Conservation (phyloP, 1,284 basidiomycete species). For the Fomitopsis pinicola region DNA sequence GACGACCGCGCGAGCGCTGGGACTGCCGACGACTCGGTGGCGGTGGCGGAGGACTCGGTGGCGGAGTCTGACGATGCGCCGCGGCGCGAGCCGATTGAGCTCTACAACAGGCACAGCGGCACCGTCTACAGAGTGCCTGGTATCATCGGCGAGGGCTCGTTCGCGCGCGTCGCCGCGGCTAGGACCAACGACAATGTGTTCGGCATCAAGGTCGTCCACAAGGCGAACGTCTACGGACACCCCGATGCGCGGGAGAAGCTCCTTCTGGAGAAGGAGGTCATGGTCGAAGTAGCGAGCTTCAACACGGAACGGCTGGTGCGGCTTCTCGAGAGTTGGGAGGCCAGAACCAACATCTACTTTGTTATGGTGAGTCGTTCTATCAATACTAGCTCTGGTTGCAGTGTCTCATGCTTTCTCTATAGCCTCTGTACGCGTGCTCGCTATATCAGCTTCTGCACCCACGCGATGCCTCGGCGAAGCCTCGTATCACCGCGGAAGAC, state of each 20-base stretch:
- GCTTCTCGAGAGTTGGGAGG: constrained; percentile 19
- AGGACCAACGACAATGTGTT: background rate
- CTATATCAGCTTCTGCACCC: no score
- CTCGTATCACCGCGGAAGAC: no score
- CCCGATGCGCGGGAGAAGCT: background rate
- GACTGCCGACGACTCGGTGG: no score
- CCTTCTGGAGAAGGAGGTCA: background rate
- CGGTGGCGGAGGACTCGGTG: no score
- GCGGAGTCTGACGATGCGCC: background rate
- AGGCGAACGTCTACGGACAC: background rate
- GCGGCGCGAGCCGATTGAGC: background rate
- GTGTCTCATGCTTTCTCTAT: background rate
- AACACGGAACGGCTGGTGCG: background rate
- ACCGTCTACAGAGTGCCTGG: background rate
- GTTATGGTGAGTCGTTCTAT: constrained; percentile 18
- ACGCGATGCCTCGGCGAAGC: no score
- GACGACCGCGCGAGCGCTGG: no score
- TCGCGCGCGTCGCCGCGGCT: background rate
- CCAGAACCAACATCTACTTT: constrained; percentile 17
- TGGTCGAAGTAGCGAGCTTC: background rate
- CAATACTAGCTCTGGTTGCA: background rate
- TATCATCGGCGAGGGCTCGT: background rate
- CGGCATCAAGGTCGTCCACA: constrained; percentile 9
- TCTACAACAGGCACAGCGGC: background rate
- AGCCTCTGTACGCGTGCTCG: background rate